Base-by-base conservation (phyloP, 768 basidiomycete genomes). In the Russula earlei region DNA sequence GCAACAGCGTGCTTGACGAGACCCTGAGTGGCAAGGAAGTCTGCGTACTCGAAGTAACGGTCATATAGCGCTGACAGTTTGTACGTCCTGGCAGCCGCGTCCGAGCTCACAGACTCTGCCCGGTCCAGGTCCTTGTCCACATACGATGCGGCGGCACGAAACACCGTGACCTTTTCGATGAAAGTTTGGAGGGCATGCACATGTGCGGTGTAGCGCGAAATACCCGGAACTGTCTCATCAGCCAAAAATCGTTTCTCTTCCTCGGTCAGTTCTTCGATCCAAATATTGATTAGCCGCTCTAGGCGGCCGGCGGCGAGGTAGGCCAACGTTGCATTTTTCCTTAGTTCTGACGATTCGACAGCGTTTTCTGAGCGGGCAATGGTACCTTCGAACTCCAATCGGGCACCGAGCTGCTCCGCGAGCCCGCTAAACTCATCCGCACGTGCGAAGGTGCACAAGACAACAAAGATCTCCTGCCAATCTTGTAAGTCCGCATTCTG, bases 391-490 rank as follows among this genome's bases (percentile, higher is more conserved):
- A 85, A 91, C 67, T 98, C 95, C 44, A 98, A 77, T 14, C 95
- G 76, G 52, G 85, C 81, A 7, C 95, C 95, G 37, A 99, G 83
- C 67, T 94, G 90, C 69, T 97, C 94, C 1, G 87, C 85, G 7
- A 99, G 77, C n/a, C 79, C 75, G 11, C 84, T 71, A 65, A 97
- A 98, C 65, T 97, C 92, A 17, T 90, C 86, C 55, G 80, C 71
- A 49, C 72, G 78, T 1, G 94, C 91, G 70, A 94, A 99, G 0
- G 95, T 97, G 73, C 94, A 97, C 10, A 97, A 68, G 12, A 99
- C 90, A 36, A 95, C 94, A 62, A 98, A 97, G 50, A 94, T 90
- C 69, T 96, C 95, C 56, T 86, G 82, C 95, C 95, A 98, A 67
- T 99, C 93, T 40, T 82, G 75, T 49, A 98, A 68, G 63, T 98